Evolutionary conservation across 441 rosid species (phyloP).

Genomic region (Populus tomentosa): DNA sequence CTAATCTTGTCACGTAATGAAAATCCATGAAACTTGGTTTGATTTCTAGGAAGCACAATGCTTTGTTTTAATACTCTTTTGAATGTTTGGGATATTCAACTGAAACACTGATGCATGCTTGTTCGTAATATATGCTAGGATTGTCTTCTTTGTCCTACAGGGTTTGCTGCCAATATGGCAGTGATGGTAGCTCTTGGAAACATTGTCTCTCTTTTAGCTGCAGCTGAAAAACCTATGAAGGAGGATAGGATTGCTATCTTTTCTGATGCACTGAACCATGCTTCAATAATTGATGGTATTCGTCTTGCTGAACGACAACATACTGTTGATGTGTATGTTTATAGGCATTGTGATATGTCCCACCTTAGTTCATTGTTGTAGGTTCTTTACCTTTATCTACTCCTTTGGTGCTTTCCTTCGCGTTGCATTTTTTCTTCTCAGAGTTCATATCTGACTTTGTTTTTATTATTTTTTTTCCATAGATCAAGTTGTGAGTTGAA

Average conservation of each 20-base stretch:
- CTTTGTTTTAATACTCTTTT: neutral
- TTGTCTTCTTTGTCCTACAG: conserved; percentile 97
- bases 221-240: conserved; percentile 36
- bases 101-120: conserved; percentile 27
- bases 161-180: conserved; percentile 96
- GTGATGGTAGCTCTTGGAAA: conserved; percentile 88
- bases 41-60: neutral
- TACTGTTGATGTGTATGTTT: conserved; percentile 54
- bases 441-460: conserved; percentile 13
- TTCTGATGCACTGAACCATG: conserved; percentile 95
- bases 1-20: too few relatives aligned
- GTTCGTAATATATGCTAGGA: conserved; percentile 53
- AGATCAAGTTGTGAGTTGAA: conserved; percentile 66
- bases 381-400: conserved; percentile 24
- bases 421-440: neutral
- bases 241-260: conserved; percentile 74
- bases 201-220: conserved; percentile 59
- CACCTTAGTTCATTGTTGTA: conserved; percentile 74
- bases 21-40: conserved; percentile 2
- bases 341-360: conserved; percentile 77
- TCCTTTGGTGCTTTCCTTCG: conserved; percentile 10
- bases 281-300: conserved; percentile 92
- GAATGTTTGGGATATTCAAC: neutral
- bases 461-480: conserved; percentile 24
- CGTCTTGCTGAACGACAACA: conserved; percentile 76